Conservation (phyloP, 768 basidiomycete species). For the Neoboletus brunneissimus region DNA sequence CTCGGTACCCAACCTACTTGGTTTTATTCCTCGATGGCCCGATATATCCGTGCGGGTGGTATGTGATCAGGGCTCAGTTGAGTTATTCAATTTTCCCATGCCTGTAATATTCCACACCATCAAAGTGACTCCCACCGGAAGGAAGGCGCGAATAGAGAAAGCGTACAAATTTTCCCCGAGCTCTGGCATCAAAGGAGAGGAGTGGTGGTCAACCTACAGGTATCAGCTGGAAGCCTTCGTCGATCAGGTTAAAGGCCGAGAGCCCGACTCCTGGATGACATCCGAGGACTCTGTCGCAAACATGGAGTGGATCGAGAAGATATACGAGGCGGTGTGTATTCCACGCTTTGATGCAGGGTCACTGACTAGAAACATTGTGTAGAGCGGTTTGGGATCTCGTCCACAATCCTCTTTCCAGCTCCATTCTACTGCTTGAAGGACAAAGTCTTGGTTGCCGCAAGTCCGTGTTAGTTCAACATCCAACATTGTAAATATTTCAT, state of each 20-base stretch:
- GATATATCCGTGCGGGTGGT: slow-evolving; percentile 35
- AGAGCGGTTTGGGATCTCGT: slow-evolving; percentile 36
- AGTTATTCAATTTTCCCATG: slow-evolving; percentile 40
- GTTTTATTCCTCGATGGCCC: slow-evolving; percentile 40
- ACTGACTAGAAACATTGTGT: neutral
- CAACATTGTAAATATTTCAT: neutral
- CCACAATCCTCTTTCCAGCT: slow-evolving; percentile 32
- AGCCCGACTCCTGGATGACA: slow-evolving; percentile 53
- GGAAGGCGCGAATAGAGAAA: slow-evolving; percentile 40
- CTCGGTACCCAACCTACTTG: slow-evolving; percentile 27
- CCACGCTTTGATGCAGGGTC: neutral
- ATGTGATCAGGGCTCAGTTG: slow-evolving; percentile 45
- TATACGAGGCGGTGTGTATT: slow-evolving; percentile 48
- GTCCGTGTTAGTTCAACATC: neutral
- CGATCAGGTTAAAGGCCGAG: slow-evolving; percentile 51
- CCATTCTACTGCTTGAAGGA: slow-evolving; percentile 3
- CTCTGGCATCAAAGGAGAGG: slow-evolving; percentile 43
- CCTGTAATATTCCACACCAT: slow-evolving; percentile 52
- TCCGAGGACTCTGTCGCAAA: slow-evolving; percentile 53
- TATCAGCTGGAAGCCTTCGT: slow-evolving; percentile 67
- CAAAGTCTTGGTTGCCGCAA: neutral
- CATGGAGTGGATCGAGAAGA: slow-evolving; percentile 55
- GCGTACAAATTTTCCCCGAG: slow-evolving; percentile 38
- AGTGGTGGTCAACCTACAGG: slow-evolving; percentile 54
- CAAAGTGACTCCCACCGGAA: slow-evolving; percentile 36